Base-by-base conservation (phyloP, 108 stramenopile genomes). In the Chaetoceros tenuissimus region DNA sequence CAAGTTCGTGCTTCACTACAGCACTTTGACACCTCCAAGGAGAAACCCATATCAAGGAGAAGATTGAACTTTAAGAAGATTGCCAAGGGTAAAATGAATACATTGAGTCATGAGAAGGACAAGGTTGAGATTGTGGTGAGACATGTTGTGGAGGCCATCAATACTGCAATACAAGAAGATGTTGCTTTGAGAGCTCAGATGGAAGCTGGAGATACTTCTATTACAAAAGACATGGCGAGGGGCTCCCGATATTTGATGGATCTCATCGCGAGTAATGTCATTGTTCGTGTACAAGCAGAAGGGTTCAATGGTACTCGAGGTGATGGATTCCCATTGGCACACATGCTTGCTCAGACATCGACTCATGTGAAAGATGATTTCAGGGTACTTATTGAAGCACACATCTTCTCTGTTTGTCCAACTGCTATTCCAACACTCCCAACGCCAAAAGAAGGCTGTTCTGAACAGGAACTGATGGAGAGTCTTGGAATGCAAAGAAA, bases 391-490 rank as follows among this genome's bases (percentile, higher is more conserved):
- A 44, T 93, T 25, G 87, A 73, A 24, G 84, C 81, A 7, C 87
- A 93, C 69, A 74, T 93, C 62, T 93, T 87, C 61, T 78, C 71
- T 0, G 85, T 80, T 17, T 93, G 91, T 73, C 91, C 83, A 22
- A 84, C 69, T 22, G 86, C 82, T 5, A 83, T 93, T 45, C 91
- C 91, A 1, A 65, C 69, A 8, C 50, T 90, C 20, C 81, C 82
- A 3, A 45, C 64, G 0, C 55, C 68, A 16, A 62, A 27, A 16
- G 56, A 64, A 2, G 68, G 57, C 56, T 70, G 71, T 19, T 61
- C 52, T 28, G 84, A 87, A 31, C 70, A 74, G 40, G 79, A 79
- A 1, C 55, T 88, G 28, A 93, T 93, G 91, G 73, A 67, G 44
- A 75, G 81, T 50, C 67, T 93, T 50, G 91, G 91, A n/a, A 93